phyloP scores from a whole-genome alignment of 768 basidiomycete species.

The Scleroderma bovista region DNA sequence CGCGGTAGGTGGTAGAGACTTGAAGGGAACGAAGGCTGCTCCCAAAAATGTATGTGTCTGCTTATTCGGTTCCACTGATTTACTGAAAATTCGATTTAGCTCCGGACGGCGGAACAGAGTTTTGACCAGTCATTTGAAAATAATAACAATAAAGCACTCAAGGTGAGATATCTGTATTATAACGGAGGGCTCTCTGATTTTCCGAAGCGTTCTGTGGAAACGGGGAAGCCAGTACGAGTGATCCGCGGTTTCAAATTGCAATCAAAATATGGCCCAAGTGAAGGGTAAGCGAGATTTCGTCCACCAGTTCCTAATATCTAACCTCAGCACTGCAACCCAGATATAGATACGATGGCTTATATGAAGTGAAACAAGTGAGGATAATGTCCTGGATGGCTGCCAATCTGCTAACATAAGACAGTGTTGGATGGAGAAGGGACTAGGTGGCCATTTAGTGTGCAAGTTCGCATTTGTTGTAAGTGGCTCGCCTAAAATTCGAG shows the following conservation, averaged over 20 bases:
- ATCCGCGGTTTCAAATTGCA: slow-evolving; percentile 68
- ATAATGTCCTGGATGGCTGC: not conserved
- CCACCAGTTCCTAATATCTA: not conserved
- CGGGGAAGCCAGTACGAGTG: slow-evolving; percentile 78
- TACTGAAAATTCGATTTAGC: slow-evolving; percentile 36
- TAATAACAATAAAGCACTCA: slow-evolving; percentile 60
- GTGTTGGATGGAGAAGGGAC: slow-evolving; percentile 73
- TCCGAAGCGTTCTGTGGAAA: slow-evolving; percentile 66
- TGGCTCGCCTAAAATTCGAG: not conserved
- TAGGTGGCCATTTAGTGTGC: slow-evolving; percentile 76
- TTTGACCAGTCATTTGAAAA: slow-evolving; percentile 80
- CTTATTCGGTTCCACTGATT: not conserved
- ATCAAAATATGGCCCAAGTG: slow-evolving; percentile 70
- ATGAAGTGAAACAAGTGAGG: slow-evolving; percentile 64
- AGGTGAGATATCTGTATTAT: slow-evolving; percentile 31
- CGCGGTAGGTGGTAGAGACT: slow-evolving; percentile 67
- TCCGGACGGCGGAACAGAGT: slow-evolving; percentile 86
- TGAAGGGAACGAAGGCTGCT: slow-evolving; percentile 74
- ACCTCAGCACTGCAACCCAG: slow-evolving; percentile 28
- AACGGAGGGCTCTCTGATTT: not conserved
- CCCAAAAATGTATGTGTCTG: slow-evolving; percentile 71
- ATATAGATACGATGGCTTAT: slow-evolving; percentile 90
- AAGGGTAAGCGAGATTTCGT: slow-evolving; percentile 47
- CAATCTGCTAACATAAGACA: slow-evolving; percentile 18
- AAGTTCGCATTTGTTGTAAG: slow-evolving; percentile 79